Conservation (phyloP, 176 grass and related monocot genomes). For the Eragrostis nindensis region DNA sequence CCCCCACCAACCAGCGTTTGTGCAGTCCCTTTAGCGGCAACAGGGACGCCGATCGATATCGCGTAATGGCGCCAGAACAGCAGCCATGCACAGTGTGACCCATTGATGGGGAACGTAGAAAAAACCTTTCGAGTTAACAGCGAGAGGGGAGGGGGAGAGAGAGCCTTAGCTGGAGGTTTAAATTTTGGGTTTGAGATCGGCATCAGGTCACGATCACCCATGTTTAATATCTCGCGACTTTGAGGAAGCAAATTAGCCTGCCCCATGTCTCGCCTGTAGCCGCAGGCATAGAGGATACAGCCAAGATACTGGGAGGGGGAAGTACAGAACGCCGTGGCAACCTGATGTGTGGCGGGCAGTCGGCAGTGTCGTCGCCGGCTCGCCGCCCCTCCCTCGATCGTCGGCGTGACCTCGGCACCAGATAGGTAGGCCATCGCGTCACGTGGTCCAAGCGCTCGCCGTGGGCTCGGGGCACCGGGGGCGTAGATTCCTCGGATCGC, state of each 20-base stretch:
- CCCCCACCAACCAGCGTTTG: slow-evolving; percentile 42
- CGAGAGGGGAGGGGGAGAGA: too few relatives aligned
- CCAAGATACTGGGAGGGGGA: neutral
- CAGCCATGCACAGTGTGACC: slow-evolving; percentile 30
- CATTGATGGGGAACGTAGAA: slow-evolving; percentile 22
- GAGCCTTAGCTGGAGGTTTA: slow-evolving; percentile 41
- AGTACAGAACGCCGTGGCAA: neutral
- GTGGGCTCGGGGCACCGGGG: too few relatives aligned
- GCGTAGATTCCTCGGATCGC: slow-evolving; percentile 34
- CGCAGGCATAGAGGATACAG: neutral
- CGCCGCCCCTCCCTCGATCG: too few relatives aligned
- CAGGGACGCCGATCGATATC: slow-evolving; percentile 6
- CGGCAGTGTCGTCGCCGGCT: neutral
- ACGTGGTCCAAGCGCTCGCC: neutral
- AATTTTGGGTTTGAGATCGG: slow-evolving; percentile 41
- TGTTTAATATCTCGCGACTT: slow-evolving; percentile 41
- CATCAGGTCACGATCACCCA: slow-evolving; percentile 33
- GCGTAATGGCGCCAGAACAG: slow-evolving; percentile 30
- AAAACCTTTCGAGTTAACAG: neutral
- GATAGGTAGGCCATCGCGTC: slow-evolving; percentile 20
- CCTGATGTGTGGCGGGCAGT: neutral
- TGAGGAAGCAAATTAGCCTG: neutral
- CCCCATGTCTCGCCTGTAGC: neutral
- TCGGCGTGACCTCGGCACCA: neutral
- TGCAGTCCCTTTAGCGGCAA: slow-evolving; percentile 39